Conservation (phyloP, 106 monocot species). For the Apostasia shenzhenica region DNA sequence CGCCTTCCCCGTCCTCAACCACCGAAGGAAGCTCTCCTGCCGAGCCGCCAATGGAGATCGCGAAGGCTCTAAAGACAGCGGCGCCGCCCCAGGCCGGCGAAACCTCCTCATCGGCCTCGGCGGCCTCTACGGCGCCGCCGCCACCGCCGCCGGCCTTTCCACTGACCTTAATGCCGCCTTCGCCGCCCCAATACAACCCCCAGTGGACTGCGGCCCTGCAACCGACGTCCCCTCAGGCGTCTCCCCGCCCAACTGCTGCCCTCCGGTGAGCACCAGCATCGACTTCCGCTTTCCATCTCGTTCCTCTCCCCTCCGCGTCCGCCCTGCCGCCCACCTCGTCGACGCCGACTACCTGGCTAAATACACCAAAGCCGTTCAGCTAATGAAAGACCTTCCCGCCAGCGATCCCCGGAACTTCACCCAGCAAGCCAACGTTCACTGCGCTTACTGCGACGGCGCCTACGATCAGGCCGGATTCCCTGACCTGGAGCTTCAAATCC, state of each 20-base stretch:
- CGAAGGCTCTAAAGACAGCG: background rate
- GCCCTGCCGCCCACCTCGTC: conserved; percentile 28
- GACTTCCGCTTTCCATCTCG: conserved; percentile 14
- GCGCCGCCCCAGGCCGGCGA: background rate
- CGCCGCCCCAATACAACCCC: conserved; percentile 10
- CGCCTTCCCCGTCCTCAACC: too few relatives aligned
- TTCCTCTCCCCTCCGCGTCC: conserved; percentile 19
- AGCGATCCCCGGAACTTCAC: conserved; percentile 33
- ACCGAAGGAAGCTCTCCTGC: too few relatives aligned
- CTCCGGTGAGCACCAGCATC: conserved; percentile 10
- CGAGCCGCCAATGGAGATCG: too few relatives aligned
- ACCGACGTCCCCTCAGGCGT: background rate
- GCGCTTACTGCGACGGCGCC: conserved; percentile 42
- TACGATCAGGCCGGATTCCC: conserved; percentile 29
- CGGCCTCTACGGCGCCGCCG: background rate
- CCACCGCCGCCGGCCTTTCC: background rate
- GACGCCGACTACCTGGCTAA: conserved; percentile 27
- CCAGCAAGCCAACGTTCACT: conserved; percentile 53
- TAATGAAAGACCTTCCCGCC: conserved; percentile 22
- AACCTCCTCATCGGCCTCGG: conserved; percentile 6
- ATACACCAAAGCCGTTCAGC: conserved; percentile 14
- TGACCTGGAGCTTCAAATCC: conserved; percentile 14
- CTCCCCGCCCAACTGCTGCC: conserved; percentile 11
- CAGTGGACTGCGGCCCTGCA: conserved; percentile 9
- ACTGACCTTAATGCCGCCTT: background rate